A percentile compares a stretch with the other conserved stretches of the same genome.
Conservation (phyloP, 306 rosid genomes). For the Gleditsia sinensis region DNA sequence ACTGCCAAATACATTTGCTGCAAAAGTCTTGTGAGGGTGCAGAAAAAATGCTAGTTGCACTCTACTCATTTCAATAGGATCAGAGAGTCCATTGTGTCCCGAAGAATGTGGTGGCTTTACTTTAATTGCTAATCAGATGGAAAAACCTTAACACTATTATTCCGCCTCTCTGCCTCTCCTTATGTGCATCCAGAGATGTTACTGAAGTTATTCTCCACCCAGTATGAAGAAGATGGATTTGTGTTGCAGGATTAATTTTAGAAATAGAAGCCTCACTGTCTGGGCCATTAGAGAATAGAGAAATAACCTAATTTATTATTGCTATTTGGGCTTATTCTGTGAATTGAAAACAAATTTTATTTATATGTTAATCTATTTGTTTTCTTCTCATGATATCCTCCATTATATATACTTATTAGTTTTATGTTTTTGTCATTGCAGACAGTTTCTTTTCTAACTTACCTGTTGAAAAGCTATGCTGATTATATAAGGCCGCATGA, state of each 20-base stretch:
- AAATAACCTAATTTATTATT: conserved; percentile 27
- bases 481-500: conserved; percentile 97
- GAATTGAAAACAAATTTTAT: background rate
- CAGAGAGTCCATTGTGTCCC: background rate
- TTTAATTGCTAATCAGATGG: conserved; percentile 6
- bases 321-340: conserved; percentile 10
- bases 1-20: background rate
- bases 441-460: conserved; percentile 97
- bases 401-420: conserved; percentile 28
- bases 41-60: background rate
- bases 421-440: conserved; percentile 50
- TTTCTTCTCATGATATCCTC: conserved; percentile 25
- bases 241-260: conserved; percentile 13
- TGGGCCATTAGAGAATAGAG: background rate
- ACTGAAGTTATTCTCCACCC: conserved; percentile 21
- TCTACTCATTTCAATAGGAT: conserved; percentile 17
- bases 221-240: background rate
- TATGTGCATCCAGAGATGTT: conserved; percentile 2
- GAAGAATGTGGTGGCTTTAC: background rate
- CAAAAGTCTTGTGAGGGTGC: background rate
- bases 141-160: background rate
- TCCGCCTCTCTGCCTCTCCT: conserved; percentile 11
- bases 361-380: conserved; percentile 1
- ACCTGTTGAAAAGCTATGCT: conserved; percentile 91
- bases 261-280: conserved; percentile 11